Conservation (phyloP, 768 basidiomycete genomes). For the Xerocomellus amylosporus region DNA sequence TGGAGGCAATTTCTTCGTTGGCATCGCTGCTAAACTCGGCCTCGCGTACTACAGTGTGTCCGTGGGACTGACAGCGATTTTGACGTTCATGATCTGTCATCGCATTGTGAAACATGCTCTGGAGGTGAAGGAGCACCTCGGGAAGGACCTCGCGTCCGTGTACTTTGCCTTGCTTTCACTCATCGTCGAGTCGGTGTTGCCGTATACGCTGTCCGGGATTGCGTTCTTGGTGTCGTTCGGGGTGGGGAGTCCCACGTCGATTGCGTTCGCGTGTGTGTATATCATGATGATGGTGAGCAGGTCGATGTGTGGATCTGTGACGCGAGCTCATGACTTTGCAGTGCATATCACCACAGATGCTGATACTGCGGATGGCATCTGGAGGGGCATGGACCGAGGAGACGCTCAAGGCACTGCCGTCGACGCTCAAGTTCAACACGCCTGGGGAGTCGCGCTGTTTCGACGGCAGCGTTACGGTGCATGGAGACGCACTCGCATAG, state of each 20-base stretch:
- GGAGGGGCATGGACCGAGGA: constrained; percentile 17
- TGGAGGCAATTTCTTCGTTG: constrained; percentile 19
- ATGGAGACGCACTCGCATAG: neutral
- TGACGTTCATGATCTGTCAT: constrained; percentile 21
- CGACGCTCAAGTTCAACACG: constrained; percentile 15
- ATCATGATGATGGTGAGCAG: constrained; percentile 24
- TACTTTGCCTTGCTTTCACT: constrained; percentile 19
- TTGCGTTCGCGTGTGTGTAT: constrained; percentile 20
- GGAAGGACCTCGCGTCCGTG: constrained; percentile 15
- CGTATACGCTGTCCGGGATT: constrained; percentile 25
- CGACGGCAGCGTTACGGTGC: constrained; percentile 1
- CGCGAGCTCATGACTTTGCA: constrained; percentile 1
- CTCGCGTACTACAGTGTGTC: constrained; percentile 20
- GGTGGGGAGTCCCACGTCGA: constrained; percentile 10
- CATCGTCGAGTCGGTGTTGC: constrained; percentile 26
- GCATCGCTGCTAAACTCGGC: constrained; percentile 11
- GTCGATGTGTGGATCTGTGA: neutral
- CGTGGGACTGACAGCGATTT: constrained; percentile 18
- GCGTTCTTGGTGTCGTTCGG: constrained; percentile 26
- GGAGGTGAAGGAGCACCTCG: constrained; percentile 14
- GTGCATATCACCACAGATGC: constrained; percentile 27
- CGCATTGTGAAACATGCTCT: constrained; percentile 15
- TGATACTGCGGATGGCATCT: constrained; percentile 24
- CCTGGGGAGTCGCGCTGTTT: neutral
- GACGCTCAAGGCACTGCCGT: neutral